phyloP scores from a whole-genome alignment of 2,329 filamentous ascomycete genomes.

The Pyricularia grisea region DNA sequence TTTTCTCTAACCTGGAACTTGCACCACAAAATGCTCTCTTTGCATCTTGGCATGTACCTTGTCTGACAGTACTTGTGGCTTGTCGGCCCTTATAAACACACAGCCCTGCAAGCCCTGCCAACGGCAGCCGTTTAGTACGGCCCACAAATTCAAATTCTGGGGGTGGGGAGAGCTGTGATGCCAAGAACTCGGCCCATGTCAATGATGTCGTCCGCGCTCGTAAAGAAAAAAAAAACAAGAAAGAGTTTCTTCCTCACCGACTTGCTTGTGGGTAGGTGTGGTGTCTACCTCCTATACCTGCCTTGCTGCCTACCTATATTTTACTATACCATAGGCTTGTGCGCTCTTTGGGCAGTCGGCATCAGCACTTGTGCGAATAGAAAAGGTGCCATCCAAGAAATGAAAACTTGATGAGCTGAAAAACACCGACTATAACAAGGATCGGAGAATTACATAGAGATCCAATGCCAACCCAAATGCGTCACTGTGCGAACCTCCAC shows the following conservation, averaged over 20 bases:
- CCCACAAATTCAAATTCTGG: neutral
- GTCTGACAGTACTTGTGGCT: neutral
- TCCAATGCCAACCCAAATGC: neutral
- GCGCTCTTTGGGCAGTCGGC: too few species aligned
- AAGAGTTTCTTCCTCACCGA: neutral
- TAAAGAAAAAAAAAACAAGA: neutral
- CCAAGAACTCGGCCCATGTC: conserved; percentile 3
- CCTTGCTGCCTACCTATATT: too few species aligned
- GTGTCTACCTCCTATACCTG: too few species aligned
- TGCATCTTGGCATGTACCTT: neutral
- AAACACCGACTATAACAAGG: neutral
- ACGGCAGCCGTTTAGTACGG: neutral
- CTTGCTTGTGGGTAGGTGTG: neutral
- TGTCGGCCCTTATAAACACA: neutral
- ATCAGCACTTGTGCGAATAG: neutral
- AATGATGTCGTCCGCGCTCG: conserved; percentile 7
- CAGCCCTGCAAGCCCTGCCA: neutral
- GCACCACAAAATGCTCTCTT: neutral
- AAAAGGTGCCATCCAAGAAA: neutral
- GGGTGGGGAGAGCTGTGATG: neutral
- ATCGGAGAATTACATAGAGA: neutral
- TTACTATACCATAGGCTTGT: too few species aligned
- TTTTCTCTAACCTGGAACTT: neutral
- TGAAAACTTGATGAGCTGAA: neutral
- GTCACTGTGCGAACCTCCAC: neutral